Base-by-base conservation (phyloP, 768 basidiomycete genomes). In the Lentinula sp. region DNA sequence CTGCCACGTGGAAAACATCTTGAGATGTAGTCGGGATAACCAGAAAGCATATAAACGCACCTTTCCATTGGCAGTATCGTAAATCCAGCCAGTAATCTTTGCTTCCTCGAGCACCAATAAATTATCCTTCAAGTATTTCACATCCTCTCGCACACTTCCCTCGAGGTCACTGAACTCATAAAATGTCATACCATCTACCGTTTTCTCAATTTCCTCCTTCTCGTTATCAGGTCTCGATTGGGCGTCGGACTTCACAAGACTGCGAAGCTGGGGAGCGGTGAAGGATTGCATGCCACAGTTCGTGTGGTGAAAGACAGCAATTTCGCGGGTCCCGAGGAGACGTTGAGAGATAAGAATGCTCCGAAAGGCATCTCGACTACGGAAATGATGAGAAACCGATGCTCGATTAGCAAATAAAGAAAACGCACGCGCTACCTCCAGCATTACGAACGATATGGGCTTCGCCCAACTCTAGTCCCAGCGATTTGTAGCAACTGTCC, bases 381-480 rank as follows among this genome's bases (percentile, higher is more conserved):
- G 52, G 15, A 45, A 28, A 42, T 9, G 33, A n/a, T 48, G 36
- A 45, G 52, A n/a, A 46, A 55, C 4, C 45, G 13, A 23, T 4
- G 28, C 10, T 12, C 3, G 28, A 41, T 16, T 16, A 13, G 18
- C 7, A 45, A 13, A 6, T n/a, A 20, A 39, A 10, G 46, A 35
- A 49, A 41, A 78, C 84, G 35, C 71, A 86, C 86, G 81, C 85
- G 62, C 74, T 69, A 23, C 86, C 85, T 33, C 87, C 88, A n/a
- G 85, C 88, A 69, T 90, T 91, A 20, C 88, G 79, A 63, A 90
- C 87, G 55, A 90, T 76, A 71, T 88, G 87, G 2, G 87, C 85
- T 53, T 88, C 86, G 49, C 88, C 88, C 37, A 87, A 78, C 16
- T 83, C 73, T 57, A 88, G 76, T 15, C 85, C 86, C 18, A 88